Evolutionary conservation across 177 flowering plant species (phyloP), one percentile per base, ranked within the genome.

Genomic region (Telopea speciosissima): DNA sequence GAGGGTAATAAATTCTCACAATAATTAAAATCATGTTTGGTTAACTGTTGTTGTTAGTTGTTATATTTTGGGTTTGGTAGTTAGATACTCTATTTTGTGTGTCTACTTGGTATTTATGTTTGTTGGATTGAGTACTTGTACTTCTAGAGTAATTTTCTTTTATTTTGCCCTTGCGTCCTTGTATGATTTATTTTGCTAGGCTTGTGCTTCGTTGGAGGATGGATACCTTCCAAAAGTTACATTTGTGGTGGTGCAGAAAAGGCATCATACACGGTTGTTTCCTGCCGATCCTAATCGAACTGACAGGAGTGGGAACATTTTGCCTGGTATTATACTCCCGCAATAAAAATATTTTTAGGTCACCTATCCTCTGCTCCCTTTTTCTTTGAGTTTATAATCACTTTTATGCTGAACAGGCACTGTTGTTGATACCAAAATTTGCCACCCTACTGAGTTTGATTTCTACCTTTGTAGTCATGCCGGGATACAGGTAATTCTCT

Each of bases 391-490:
- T 33, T 7, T 23, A 21, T 66, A 49, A 5, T 69, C 52, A 22
- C 8, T 71, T 25, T 33, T 14, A 54, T 26, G 31, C 62, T 21
- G 6, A 28, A 25, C 77, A 95, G 99, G 99, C 36, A 95, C 97
- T 33, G 96, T 95, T 21, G 96, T 92, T 1, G 99, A 95, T 52
- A 83, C 84, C 8, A 68, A 31, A 16, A 92, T 95, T 23, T 95
- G 99, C 68, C 97, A 93, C 70, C 98, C 97, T 0, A 81, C 80
- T 0, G 95, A 91, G 73, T 90, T 89, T 68, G 99, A 95, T 72
- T 95, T 93, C 56, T 95, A 88, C 66, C 88, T 95, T 0, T 89
- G 91, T 66, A 95, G 99, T 62, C 99, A 95, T 84, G 90, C 94
- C 22, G 97, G 97, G 1, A 91, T 93, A 10, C 89, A 93, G 90